Base-by-base conservation (phyloP, 2,329 filamentous ascomycete genomes). In the Didymella pinodella region DNA sequence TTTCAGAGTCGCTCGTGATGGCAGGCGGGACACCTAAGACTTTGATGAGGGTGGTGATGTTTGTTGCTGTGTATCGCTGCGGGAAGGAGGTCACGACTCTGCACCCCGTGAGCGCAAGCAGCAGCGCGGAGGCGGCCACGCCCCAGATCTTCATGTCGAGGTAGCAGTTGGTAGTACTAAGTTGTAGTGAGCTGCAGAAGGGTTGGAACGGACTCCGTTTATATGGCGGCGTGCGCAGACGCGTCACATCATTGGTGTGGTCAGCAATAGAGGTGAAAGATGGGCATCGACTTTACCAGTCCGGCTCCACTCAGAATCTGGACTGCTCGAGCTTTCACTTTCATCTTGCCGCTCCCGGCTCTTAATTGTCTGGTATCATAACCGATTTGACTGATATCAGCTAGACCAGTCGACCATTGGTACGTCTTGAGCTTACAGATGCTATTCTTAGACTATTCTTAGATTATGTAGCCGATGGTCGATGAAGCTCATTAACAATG, bases 51-150 rank as follows among this genome's bases (percentile, higher is more conserved):
- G 50, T 54, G 11, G 43, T 47, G 25, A 40, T 18, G 18, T 54
- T 54, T 16, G 43, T 31, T 25, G 34, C 25, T 18, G 18, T 36
- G 32, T 47, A 18, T 18, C 31, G 43, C 25, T 16, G 43, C 7
- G 43, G 50, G 29, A 41, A 14, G n/a, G 32, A 31, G 38, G 50
- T 41, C 12, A 47, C 41, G n/a, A 54, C 50, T 12, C 52, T 50
- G 7, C 44, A 41, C 2, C 32, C 16, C 1, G 34, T 38, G 4
- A 14, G 26, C 16, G n/a, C 40, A 22, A 49, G 26, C 26, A 36
- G 45, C 34, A 48, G 54, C 18, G 54, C 26, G 10, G 20, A 26
- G 18, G 12, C 7, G 6, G 25, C 18, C n/a, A 34, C 29, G 16
- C 38, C 5, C 6, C n/a, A 16, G 2, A 28, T 28, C 26, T 28